Conservation (phyloP, 768 basidiomycete genomes). For the Suillus alpinus region DNA sequence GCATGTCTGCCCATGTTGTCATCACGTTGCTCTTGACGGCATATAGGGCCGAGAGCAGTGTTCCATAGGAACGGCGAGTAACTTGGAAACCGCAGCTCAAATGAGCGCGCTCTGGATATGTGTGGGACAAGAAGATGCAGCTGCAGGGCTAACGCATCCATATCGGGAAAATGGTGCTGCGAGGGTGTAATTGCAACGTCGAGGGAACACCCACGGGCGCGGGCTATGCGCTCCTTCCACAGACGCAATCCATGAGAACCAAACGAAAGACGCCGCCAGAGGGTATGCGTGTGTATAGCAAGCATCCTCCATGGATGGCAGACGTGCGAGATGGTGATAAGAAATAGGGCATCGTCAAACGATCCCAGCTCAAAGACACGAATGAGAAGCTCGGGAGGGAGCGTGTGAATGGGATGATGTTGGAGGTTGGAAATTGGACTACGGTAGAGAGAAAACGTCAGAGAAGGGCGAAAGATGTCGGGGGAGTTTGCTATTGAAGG, state of each 20-base stretch:
- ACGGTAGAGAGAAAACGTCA: conserved; percentile 25
- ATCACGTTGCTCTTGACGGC: conserved; percentile 30
- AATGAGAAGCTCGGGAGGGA: conserved; percentile 64
- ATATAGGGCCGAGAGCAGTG: conserved; percentile 56
- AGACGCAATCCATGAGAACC: conserved; percentile 43
- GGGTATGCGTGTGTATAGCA: conserved; percentile 53
- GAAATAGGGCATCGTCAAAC: conserved; percentile 53
- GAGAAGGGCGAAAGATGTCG: conserved; percentile 24
- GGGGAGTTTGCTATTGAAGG: conserved; percentile 17
- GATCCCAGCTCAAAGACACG: conserved; percentile 63
- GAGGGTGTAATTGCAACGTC: conserved; percentile 50
- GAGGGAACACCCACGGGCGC: conserved; percentile 58
- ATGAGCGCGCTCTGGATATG: conserved; percentile 58
- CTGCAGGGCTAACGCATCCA: conserved; percentile 53
- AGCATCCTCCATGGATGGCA: conserved; percentile 64
- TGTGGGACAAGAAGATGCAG: conserved; percentile 52
- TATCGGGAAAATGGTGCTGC: conserved; percentile 20
- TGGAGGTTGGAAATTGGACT: conserved; percentile 19
- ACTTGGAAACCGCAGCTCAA: conserved; percentile 52
- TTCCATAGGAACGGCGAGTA: conserved; percentile 70
- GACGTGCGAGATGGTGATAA: conserved; percentile 65
- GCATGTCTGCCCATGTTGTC: conserved; percentile 6
- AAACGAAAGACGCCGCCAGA: conserved; percentile 65
- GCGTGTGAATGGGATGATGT: conserved; percentile 50
- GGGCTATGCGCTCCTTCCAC: conserved; percentile 62